Base-by-base conservation (phyloP, 495 filamentous ascomycete species). In the Pyronema domesticum region DNA sequence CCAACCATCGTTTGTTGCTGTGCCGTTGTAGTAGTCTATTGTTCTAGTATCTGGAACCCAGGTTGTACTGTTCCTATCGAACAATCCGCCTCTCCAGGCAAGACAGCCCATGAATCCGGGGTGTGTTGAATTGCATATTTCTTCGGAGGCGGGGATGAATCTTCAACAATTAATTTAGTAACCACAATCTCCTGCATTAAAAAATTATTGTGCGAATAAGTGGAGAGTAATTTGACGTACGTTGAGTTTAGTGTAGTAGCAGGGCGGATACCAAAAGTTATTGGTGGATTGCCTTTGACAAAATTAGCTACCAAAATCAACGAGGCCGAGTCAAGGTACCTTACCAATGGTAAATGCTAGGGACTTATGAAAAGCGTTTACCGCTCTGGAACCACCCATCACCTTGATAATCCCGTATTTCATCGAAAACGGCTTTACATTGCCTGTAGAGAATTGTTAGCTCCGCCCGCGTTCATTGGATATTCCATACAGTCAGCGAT, bases 1-100 rank as follows among this genome's bases (percentile, higher is more conserved):
- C 60, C 60, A 64, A 5, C 61, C 61, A 7, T 51, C 37, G 10
- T 64, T 64, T 23, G 14, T 11, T n/a, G 54, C 57, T 9, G 55
- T 57, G 3, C 60, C 61, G 8, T 63, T 60, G 39, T 43, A 43
- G 40, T 52, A 63, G 0, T 37, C 17, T 11, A 34, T 23, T 17
- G 58, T 58, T 7, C 54, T 43, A 6, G 36, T 50, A 34, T 64
- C 57, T n/a, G 30, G 33, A 37, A 7, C 5, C 61, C 61, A 64
- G 6, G 46, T 37, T 0, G 1, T 64, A 5, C 23, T 51, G 6
- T 36, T 37, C 10, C 23, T 55, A 11, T 55, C 37, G n/a, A 63
- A 64, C 11, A 64, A 39, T 5, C 61, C 61, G 10, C 61, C 61
- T 15, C 61, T 53, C 61, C 61, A 64, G 30, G 59, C 58, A 7